These are phyloP conservation scores for Mimosa pudica DNA, from an alignment of 306 rosid species.

Conservation along the genomic window DNA sequence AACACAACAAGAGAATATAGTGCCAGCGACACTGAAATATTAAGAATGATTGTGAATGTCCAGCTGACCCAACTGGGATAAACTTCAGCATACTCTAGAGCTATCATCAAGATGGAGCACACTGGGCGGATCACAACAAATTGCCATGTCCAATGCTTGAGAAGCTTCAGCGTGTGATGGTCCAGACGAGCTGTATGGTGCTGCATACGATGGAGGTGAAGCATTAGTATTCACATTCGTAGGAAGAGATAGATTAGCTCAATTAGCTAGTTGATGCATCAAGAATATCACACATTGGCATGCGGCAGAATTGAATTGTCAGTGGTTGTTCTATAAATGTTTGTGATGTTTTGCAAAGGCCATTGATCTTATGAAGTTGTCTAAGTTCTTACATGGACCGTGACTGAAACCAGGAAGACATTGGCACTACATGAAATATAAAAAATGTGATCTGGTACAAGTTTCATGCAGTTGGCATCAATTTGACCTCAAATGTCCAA, in stretches of 20 bases:
- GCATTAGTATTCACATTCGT: constrained; percentile 25
- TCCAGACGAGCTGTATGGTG: constrained; percentile 65
- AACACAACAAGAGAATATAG: constrained; percentile 76
- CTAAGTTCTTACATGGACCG: neutral
- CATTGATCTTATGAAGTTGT: neutral
- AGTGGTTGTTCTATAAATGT: neutral
- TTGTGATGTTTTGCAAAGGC: constrained; percentile 1
- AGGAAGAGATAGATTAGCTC: neutral
- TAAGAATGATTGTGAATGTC: constrained; percentile 79
- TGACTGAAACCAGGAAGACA: neutral
- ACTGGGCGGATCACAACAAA: constrained; percentile 78
- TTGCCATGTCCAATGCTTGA: constrained; percentile 88
- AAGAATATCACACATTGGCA: neutral
- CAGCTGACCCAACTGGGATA: constrained; percentile 89
- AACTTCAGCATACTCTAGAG: constrained; percentile 56
- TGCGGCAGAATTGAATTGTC: neutral
- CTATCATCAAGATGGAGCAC: constrained; percentile 81
- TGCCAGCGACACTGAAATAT: constrained; percentile 75
- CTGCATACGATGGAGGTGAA: constrained; percentile 46
- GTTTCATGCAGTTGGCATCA: neutral
- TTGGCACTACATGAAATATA: neutral
- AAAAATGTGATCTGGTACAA: no score
- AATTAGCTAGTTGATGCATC: constrained; percentile 20
- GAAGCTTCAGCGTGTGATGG: constrained; percentile 64
- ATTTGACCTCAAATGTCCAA: constrained; percentile 10